Base-by-base conservation (phyloP, 106 monocot genomes). In the Dendrobium officinale region DNA sequence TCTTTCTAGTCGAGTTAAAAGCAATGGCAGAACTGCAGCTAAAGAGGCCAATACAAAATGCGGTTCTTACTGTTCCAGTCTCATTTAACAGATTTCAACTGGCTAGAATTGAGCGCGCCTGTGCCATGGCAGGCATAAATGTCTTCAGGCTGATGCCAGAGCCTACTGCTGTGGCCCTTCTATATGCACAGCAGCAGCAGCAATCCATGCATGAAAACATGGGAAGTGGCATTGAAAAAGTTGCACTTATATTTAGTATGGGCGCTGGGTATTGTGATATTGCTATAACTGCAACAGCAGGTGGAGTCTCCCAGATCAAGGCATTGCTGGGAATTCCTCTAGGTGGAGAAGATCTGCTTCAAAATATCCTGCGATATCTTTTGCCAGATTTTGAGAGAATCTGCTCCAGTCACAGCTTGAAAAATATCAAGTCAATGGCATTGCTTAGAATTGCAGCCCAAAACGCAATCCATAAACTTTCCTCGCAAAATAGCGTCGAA, bases 221-320 rank as follows among this genome's bases (percentile, higher is more conserved):
- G 80, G 93, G 88, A 19, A 91, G 91, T 75, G 87, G 87, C 41
- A 55, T 43, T 77, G 93, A 94, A 67, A 94, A 95, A 73, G 47
- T 87, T 19, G 95, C 92, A 15, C 87, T 95, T 22, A 88, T 95
- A 67, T 95, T 95, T 80, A 92, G 91, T 48, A 95, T 95, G 91
- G 95, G 95, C 48, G 92, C 95, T 19, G 95, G 95, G 1, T 95
- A 90, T 56, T 88, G 88, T 83, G 92, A 95, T 88, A 88, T 86
- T 72, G 90, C 95, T 9, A 58, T 92, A n/a, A 82, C 85, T 45
- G 85, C 90, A 31, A 92, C 92, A 26, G 95, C 90, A 41, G 92
- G 92, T 22, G 95, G 95, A 33, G 90, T 95, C 7, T 95, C 92
- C 27, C 95, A 95, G 82, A 87, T 92, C 58, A 92, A 87, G 78